These are phyloP conservation scores for Prunus yedoensis DNA, from an alignment of 331 rosid species.

Conservation along the genomic window DNA sequence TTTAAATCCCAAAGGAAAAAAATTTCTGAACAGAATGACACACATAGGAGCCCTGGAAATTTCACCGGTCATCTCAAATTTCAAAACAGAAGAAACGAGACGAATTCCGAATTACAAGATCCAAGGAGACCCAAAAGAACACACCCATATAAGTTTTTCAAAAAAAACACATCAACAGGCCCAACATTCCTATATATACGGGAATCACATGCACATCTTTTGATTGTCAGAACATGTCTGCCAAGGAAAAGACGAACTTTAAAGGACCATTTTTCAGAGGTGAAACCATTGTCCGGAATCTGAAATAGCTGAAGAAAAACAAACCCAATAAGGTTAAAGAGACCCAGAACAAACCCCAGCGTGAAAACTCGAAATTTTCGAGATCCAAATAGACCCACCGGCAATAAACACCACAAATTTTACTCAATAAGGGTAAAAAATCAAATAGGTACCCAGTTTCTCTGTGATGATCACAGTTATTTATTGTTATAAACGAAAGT, in stretches of 20 bases:
- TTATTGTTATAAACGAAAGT: neutral
- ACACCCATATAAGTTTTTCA: conserved; percentile 18
- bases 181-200: conserved; percentile 12
- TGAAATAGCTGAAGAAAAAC: conserved; percentile 16
- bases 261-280: conserved; percentile 2
- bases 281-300: conserved; percentile 15
- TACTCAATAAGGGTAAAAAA: conserved; percentile 8
- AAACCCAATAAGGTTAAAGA: neutral
- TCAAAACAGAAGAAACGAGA: conserved; percentile 20
- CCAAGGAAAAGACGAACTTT: neutral
- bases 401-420: conserved; percentile 7
- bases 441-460: neutral
- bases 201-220: neutral
- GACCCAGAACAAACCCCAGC: conserved; percentile 17
- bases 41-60: conserved; percentile 19
- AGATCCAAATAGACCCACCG: conserved; percentile 48
- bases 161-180: neutral
- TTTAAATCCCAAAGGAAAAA: neutral
- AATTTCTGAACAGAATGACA: conserved; percentile 12
- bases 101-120: conserved; percentile 33
- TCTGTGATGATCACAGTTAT: neutral
- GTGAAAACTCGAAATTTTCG: conserved; percentile 16
- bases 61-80: conserved; percentile 18
- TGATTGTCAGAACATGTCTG: conserved; percentile 25
- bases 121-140: conserved; percentile 33